Conservation (phyloP, 2,329 filamentous ascomycete genomes). For the Colletotrichum tropicicola region DNA sequence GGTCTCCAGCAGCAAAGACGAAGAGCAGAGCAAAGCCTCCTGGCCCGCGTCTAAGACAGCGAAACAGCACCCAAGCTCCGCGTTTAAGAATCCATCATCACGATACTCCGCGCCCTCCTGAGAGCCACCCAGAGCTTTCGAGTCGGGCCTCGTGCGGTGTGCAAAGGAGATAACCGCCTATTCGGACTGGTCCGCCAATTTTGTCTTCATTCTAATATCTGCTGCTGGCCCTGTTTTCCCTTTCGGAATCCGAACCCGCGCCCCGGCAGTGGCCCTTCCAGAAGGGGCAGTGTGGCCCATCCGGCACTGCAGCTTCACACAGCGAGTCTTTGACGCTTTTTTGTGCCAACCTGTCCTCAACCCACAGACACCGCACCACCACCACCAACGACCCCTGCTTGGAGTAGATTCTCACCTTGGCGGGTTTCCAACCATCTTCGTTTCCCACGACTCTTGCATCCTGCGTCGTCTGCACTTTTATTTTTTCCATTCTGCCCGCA, state of each 20-base stretch:
- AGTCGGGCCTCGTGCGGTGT: neutral
- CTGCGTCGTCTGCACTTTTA: conserved; percentile 13
- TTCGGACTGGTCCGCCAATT: neutral
- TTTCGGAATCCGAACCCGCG: neutral
- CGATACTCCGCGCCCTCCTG: conserved; percentile 1
- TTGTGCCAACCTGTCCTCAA: conserved; percentile 40
- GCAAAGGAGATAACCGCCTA: neutral
- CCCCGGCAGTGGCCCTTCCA: too few species aligned
- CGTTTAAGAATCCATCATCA: neutral
- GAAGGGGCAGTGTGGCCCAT: conserved; percentile 12
- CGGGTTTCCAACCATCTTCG: conserved; percentile 23
- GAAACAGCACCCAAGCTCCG: conserved; percentile 2
- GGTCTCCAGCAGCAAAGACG: conserved; percentile 10
- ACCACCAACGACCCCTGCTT: conserved; percentile 23
- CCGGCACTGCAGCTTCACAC: conserved; percentile 6
- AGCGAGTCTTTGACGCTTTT: conserved; percentile 7
- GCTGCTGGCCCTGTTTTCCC: too few species aligned
- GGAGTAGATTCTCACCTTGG: conserved; percentile 20
- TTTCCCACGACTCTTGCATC: conserved; percentile 21
- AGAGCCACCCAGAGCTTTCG: neutral
- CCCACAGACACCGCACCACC: conserved; percentile 24
- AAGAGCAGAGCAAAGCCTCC: too few species aligned
- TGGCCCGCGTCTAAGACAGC: conserved; percentile 5
- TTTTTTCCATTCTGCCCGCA: conserved; percentile 16
- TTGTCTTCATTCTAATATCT: too few species aligned